Percentiles rank a stretch among this genome's conserved stretches.
Conservation (phyloP, 1,139 yeast species). For the Yamadazyma kanchanaburiensis region DNA sequence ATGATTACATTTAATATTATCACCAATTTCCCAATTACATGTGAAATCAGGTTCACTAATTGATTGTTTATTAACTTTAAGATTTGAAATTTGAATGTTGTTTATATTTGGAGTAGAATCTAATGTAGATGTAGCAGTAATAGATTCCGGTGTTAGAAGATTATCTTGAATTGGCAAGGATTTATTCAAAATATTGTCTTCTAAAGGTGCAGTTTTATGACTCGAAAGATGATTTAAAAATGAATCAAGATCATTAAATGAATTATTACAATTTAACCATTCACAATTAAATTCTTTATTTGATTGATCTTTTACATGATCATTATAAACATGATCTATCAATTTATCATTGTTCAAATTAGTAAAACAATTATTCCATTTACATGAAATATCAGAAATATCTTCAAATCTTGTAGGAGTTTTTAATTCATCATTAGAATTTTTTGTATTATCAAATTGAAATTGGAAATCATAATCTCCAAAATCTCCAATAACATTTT, state of each 20-base stretch:
- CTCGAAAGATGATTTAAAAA: constrained; percentile 60
- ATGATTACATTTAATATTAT: constrained; percentile 44
- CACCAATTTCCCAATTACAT: constrained; percentile 47
- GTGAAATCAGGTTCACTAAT: constrained; percentile 21
- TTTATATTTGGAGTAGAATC: constrained; percentile 5
- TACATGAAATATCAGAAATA: constrained; percentile 25
- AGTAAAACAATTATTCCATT: constrained; percentile 55
- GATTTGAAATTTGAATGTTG: constrained; percentile 28
- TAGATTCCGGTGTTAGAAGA: constrained; percentile 4
- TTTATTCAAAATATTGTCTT: neutral
- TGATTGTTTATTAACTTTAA: constrained; percentile 23
- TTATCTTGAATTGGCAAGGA: neutral
- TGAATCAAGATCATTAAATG: constrained; percentile 47
- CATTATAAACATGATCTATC: constrained; percentile 54
- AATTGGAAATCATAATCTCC: constrained; percentile 42
- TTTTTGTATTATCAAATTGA: constrained; percentile 32
- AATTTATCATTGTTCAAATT: constrained; percentile 42
- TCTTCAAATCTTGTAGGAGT: constrained; percentile 3
- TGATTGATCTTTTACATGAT: constrained; percentile 46
- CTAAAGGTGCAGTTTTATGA: constrained; percentile 27
- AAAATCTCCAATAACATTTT: constrained; percentile 7
- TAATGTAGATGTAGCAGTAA: neutral
- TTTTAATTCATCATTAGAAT: neutral
- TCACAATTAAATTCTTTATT: constrained; percentile 48
- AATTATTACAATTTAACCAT: constrained; percentile 68